These are phyloP conservation scores for Iris pallida DNA, from an alignment of 116 monocot species.

Conservation along the genomic window DNA sequence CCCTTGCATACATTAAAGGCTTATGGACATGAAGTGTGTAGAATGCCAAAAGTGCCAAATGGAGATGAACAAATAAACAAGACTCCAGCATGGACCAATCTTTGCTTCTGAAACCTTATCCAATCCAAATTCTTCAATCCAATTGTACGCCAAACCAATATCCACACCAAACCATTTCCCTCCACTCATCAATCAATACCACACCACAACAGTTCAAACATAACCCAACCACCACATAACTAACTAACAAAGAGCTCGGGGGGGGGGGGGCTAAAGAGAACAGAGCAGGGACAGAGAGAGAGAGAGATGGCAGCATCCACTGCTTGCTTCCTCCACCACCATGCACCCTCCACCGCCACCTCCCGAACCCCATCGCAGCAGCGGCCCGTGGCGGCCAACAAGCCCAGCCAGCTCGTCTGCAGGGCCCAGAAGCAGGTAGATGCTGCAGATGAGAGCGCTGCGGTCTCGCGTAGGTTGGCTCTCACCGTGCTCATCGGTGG, in stretches of 20 bases:
- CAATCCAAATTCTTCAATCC: constrained; percentile 33
- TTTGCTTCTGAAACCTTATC: constrained; percentile 48
- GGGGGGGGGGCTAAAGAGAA: background rate
- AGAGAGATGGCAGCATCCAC: constrained; percentile 68
- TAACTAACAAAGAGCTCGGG: background rate
- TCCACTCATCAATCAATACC: constrained; percentile 10
- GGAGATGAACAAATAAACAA: no score
- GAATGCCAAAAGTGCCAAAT: no score
- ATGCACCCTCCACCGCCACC: constrained; percentile 38
- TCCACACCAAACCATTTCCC: constrained; percentile 16
- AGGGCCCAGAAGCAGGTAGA: constrained; percentile 52
- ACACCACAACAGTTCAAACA: background rate
- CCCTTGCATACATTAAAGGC: no score
- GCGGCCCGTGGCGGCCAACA: constrained; percentile 9
- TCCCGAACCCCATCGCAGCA: constrained; percentile 23
- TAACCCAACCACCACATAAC: background rate
- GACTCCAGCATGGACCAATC: constrained; percentile 82
- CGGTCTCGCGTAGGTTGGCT: constrained; percentile 44
- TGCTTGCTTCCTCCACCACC: constrained; percentile 75
- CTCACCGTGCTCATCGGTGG: constrained; percentile 55
- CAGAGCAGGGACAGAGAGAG: background rate
- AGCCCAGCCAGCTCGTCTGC: constrained; percentile 37
- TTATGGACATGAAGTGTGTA: no score
- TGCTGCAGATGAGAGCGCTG: constrained; percentile 8
- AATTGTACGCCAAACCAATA: constrained; percentile 15